Base-by-base conservation (phyloP, 2,329 filamentous ascomycete species). In the Talaromyces verruculosus region DNA sequence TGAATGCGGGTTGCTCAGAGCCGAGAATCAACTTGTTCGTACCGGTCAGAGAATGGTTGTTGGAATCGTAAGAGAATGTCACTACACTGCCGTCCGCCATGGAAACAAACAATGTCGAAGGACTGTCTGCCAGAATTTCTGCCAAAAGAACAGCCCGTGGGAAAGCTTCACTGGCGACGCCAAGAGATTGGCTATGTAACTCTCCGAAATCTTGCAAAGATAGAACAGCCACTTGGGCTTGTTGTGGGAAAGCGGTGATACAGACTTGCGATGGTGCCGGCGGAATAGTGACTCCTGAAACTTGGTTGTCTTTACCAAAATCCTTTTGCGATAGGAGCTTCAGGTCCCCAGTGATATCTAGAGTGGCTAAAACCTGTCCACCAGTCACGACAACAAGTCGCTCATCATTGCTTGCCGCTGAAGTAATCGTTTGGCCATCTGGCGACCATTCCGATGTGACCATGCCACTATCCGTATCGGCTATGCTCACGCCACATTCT, bases 61-160 rank as follows among this genome's bases (percentile, higher is more conserved):
- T 72, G 0, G 81, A 77, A 37, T 91, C 86, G 41, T 97, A 84
- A 37, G 88, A 86, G 74, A 93, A 98, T 0, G 91, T 95, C 61
- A 96, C 85, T 0, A 99, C 91, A 68, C 91, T 92, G 3, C 95
- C 95, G 77, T 98, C 94, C 58, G 96, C 92, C 85, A 97, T 91
- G 13, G 94, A 91, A 37, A 97, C 85, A 68, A 99, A 91, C 0
- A 99, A 83, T 0, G 91, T 97, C 0, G 92, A 90, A 6, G 84
- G 82, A 15, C 89, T 88, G 53, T 83, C 77, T 13, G 78, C 75
- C 37, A 97, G 85, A 3, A 98, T 84, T 68, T 93, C 89, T 5
- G 91, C 89, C 7, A 98, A 84, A 0, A 89, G 87, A 33, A 98
- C 84, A 61, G 93, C 92, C 68, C 94, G 86, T 0, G 95, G 93